Conservation (phyloP, 176 grass and related monocot genomes). For the Miscanthus lutarioriparius region DNA sequence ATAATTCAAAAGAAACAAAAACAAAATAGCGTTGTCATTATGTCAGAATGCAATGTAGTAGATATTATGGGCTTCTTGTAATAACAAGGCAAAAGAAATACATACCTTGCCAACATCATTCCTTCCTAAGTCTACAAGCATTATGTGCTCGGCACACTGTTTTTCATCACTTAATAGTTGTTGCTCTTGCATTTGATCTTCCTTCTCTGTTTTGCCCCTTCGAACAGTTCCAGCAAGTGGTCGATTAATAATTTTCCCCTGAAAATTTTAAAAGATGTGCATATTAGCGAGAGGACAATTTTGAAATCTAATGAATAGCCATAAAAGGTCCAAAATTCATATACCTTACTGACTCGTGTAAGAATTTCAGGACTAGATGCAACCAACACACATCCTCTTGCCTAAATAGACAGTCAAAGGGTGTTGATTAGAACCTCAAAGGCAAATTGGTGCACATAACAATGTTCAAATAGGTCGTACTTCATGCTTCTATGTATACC, state of each 20-base stretch:
- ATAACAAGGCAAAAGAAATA: not conserved
- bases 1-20: not conserved
- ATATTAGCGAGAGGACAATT: slow-evolving; percentile 22
- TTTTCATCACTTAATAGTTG: slow-evolving; percentile 78
- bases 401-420: slow-evolving; percentile 45
- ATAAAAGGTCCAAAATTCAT: not conserved
- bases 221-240: slow-evolving; percentile 85
- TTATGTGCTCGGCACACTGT: slow-evolving; percentile 90
- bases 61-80: not conserved
- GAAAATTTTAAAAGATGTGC: not conserved
- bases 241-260: slow-evolving; percentile 79
- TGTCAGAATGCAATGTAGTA: not conserved
- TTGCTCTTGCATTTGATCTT: slow-evolving; percentile 66
- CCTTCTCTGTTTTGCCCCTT: slow-evolving; percentile 71
- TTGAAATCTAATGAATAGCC: slow-evolving; percentile 5
- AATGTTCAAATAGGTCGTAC: not conserved
- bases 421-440: not conserved
- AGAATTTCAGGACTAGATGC: slow-evolving; percentile 93
- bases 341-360: slow-evolving; percentile 74
- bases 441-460: not conserved
- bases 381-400: slow-evolving; percentile 85
- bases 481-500: slow-evolving; percentile 35
- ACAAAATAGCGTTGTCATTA: not conserved
- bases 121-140: slow-evolving; percentile 92
- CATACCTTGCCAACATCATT: slow-evolving; percentile 91